Evolutionary conservation across 2,329 filamentous ascomycete genomes (phyloP), one percentile per base, ranked within the genome.

Genomic region (Tolypocladium nubicola): DNA sequence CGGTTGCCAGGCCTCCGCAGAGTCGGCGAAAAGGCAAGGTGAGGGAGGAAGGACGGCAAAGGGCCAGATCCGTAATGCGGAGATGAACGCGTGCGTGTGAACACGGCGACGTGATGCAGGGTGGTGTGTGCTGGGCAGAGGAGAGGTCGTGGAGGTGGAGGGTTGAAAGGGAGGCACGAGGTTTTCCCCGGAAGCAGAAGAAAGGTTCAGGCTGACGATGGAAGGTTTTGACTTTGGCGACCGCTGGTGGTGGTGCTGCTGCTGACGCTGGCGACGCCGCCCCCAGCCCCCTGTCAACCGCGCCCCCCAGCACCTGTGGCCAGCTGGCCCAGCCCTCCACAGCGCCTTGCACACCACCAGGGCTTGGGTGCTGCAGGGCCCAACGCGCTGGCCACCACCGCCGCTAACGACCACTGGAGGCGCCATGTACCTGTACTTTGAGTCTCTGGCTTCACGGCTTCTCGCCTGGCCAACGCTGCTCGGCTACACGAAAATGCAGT

Each of bases 1-100:
- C 68, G 65, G 71, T 72, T 67, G 68, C 68, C 66, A 71, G 70
- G 70, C 70, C 69, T 72, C 71, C 70, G 70, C 68, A 63, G 61
- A 58, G 60, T 62, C 59, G 60, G 61, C 58, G 64, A 66, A 63
- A 65, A 66, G 68, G 63, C 64, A 61, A 61, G 63, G 66, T 61
- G 61, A 65, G 62, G 65, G 61, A 63, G 64, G 65, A 62, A 58
- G 65, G 63, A 65, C 63, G 59, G 61, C 60, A 61, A 57, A 61
- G 58, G 63, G 66, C 62, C 67, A 69, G 63, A 66, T 66, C 64
- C 61, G 57, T 62, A 47, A 63, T 66, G 64, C 62, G 64, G 60
- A 66, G 62, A 65, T 62, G 64, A 60, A 63, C 63, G 63, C 64
- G 67, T 65, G 62, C 63, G 63, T 67, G 64, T 57, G 61, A 59